Evolutionary conservation across 2,329 filamentous ascomycete genomes (phyloP).

Genomic region (Talaromyces sp.): DNA sequence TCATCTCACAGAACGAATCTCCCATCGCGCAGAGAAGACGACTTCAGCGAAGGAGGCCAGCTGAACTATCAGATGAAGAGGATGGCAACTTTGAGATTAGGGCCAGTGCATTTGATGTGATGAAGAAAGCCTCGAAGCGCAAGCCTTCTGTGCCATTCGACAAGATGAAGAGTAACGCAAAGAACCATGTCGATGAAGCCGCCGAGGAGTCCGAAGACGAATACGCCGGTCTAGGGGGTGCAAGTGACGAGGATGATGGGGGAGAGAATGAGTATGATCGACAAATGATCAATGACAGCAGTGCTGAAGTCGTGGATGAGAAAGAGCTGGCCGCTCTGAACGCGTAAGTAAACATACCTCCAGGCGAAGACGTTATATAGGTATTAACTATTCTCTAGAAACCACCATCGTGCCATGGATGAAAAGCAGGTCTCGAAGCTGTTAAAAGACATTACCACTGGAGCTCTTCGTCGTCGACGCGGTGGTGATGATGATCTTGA

Average conservation of each 20-base stretch:
- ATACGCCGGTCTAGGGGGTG: conserved; percentile 88
- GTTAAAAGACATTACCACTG: conserved; percentile 87
- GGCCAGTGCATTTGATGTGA: conserved; percentile 59
- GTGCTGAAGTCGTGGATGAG: conserved; percentile 71
- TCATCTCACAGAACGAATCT: conserved; percentile 53
- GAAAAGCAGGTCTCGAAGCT: conserved; percentile 87
- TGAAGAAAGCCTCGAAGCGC: conserved; percentile 61
- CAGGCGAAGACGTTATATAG: neutral
- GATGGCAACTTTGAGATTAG: conserved; percentile 32
- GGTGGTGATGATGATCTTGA: conserved; percentile 69
- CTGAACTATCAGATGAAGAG: conserved; percentile 38
- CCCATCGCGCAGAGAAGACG: conserved; percentile 56
- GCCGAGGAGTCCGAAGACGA: conserved; percentile 98
- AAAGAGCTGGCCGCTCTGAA: conserved; percentile 78
- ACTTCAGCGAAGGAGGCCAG: conserved; percentile 44
- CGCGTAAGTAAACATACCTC: conserved; percentile 59
- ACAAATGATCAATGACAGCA: conserved; percentile 86
- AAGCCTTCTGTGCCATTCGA: conserved; percentile 61
- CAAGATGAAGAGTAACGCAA: conserved; percentile 81
- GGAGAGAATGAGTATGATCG: conserved; percentile 71
- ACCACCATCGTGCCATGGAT: conserved; percentile 72
- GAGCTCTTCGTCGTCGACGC: conserved; percentile 76
- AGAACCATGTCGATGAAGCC: conserved; percentile 83
- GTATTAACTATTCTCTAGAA: conserved; percentile 45
- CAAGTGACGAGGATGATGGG: conserved; percentile 76